phyloP scores from a whole-genome alignment of 345 rosid genomes.

The Balakata baccata region DNA sequence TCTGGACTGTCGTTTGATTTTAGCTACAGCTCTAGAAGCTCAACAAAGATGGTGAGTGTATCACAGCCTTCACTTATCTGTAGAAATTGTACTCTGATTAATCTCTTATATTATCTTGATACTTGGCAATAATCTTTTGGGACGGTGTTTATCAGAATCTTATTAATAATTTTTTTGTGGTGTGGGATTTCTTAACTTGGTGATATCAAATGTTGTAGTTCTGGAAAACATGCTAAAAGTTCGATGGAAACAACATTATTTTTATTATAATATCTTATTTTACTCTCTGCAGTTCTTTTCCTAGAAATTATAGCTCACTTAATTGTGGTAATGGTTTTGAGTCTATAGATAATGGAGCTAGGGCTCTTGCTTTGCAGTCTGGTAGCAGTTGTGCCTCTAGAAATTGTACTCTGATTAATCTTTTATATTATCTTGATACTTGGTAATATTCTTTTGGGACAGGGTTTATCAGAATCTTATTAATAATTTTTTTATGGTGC shows the following conservation, averaged over 20 bases:
- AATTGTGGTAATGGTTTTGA: too few species aligned
- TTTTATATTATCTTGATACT: background rate
- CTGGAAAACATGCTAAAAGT: background rate
- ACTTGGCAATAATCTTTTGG: background rate
- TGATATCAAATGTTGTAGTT: background rate
- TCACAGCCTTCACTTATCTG: conserved; percentile 12
- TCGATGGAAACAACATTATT: conserved; percentile 6
- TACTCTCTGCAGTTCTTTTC: background rate
- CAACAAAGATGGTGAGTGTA: conserved; percentile 50
- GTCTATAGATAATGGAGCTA: too few species aligned
- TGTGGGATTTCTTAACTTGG: background rate
- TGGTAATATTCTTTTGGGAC: background rate
- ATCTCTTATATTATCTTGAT: background rate
- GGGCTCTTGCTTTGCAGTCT: too few species aligned
- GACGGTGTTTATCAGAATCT: background rate
- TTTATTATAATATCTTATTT: background rate
- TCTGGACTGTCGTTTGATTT: conserved; percentile 78
- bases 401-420: background rate
- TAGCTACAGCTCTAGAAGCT: conserved; percentile 77
- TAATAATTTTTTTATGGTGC: background rate
- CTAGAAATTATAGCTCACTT: conserved; percentile 4
- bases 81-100: background rate
- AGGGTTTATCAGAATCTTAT: background rate
- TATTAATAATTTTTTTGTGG: background rate
- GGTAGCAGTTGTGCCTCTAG: too few species aligned